Evolutionary conservation across 2,329 filamentous ascomycete genomes (phyloP), one percentile per base, ranked within the genome.

Genomic region (Monosporascus sp.): DNA sequence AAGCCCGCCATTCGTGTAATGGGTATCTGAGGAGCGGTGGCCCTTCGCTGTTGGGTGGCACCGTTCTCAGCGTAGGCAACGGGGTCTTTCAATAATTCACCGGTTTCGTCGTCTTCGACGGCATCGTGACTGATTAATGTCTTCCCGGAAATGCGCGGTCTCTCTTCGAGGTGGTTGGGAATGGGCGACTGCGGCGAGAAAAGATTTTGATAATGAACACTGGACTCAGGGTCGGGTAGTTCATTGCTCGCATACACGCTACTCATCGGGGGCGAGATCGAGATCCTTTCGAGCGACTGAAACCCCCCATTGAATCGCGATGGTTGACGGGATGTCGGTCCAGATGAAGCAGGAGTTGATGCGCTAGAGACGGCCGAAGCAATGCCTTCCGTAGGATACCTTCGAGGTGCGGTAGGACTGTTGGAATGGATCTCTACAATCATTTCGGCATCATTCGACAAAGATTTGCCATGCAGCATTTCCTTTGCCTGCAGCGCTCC

Each of bases 161-260:
- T 76, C 55, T 85, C 84, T n/a, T 75, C 75, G n/a, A 87, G 75
- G 50, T 87, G 82, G 63, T 85, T 87, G 43, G 83, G 84, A 51
- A 90, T 85, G 1, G 87, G 87, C 6, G 87, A 90, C 60, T 88
- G 86, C 1, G 86, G 83, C 14, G 85, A 87, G 70, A 90, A 91
- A 25, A 89, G 71, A 55, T 75, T 83, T 58, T 85, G 82, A 60
- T 83, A 83, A 54, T 77, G 74, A 17, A 72, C 67, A 64, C 68
- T 78, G 4, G 74, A 71, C 35, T 84, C 83, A 3, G 80, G 75
- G 49, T 79, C 78, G n/a, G 80, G 74, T 48, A 87, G 76, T 55
- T 88, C 84, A 55, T 75, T 79, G 52, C 76, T 78, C 58, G 75
- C 74, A 62, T 78, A 78, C 49, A 75, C 71, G 43, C 74, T 74